A percentile compares a stretch with the other conserved stretches of the same genome.
phyloP scores from a whole-genome alignment of 805 yeast genomes.

The Metschnikowia henanensis region DNA sequence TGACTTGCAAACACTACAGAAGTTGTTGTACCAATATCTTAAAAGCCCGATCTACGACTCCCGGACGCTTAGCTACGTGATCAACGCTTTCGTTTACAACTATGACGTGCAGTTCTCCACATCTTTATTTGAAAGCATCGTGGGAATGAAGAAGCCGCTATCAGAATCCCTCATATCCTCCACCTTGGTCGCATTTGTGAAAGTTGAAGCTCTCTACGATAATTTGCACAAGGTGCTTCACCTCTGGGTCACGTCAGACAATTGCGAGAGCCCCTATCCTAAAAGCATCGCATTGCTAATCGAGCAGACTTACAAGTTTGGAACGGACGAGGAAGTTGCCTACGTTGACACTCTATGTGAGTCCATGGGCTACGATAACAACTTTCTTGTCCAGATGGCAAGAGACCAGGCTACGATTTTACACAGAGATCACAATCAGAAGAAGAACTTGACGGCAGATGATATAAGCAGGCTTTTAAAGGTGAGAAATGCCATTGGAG shows the following conservation, averaged over 20 bases:
- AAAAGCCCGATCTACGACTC: slow-evolving; percentile 22
- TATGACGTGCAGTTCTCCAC: slow-evolving; percentile 36
- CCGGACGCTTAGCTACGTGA: slow-evolving; percentile 27
- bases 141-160: slow-evolving; percentile 23
- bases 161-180: slow-evolving; percentile 28
- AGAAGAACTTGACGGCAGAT: slow-evolving; percentile 26
- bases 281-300: slow-evolving; percentile 27
- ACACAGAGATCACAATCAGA: slow-evolving; percentile 24
- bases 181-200: slow-evolving; percentile 24
- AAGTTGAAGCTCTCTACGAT: slow-evolving; percentile 33
- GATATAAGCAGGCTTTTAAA: slow-evolving; percentile 26
- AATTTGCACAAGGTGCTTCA: slow-evolving; percentile 23
- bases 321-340: slow-evolving; percentile 26
- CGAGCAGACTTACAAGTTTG: slow-evolving; percentile 31
- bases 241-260: slow-evolving; percentile 28
- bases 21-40: slow-evolving; percentile 23
- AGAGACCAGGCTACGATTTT: slow-evolving; percentile 27
- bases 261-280: slow-evolving; percentile 26
- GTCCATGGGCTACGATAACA: slow-evolving; percentile 19
- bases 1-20: slow-evolving; percentile 26
- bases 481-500: slow-evolving; percentile 12
- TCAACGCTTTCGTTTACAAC: slow-evolving; percentile 30
- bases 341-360: slow-evolving; percentile 22
- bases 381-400: slow-evolving; percentile 26
- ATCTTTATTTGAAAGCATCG: slow-evolving; percentile 24